These are phyloP conservation scores for Tylopilus rubrobrunneus DNA, from an alignment of 768 basidiomycete genomes.

Conservation along the genomic window DNA sequence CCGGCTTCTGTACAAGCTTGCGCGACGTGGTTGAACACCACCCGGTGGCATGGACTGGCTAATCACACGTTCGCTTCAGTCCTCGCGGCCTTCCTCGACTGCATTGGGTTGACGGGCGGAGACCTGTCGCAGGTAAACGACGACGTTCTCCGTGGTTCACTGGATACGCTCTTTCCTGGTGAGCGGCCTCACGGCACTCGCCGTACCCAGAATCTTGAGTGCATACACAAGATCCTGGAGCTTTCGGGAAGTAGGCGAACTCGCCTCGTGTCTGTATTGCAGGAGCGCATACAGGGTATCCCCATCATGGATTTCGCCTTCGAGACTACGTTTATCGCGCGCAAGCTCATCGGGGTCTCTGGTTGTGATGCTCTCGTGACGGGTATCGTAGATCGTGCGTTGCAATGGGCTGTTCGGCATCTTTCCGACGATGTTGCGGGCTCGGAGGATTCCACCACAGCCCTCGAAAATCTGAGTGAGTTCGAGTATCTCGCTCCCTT, in stretches of 20 bases:
- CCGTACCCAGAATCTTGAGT: slow-evolving; percentile 14
- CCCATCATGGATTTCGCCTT: slow-evolving; percentile 26
- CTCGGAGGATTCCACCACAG: slow-evolving; percentile 15
- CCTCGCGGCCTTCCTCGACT: slow-evolving; percentile 48
- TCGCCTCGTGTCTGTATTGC: slow-evolving; percentile 21
- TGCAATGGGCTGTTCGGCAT: slow-evolving; percentile 52
- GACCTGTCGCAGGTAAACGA: slow-evolving; percentile 20
- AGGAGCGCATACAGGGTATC: slow-evolving; percentile 24
- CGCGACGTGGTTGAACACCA: slow-evolving; percentile 38
- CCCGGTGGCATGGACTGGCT: slow-evolving; percentile 11
- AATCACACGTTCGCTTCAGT: slow-evolving; percentile 35
- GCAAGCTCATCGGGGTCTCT: slow-evolving; percentile 20
- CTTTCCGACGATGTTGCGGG: slow-evolving; percentile 36
- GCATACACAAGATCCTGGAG: slow-evolving; percentile 28
- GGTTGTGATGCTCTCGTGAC: slow-evolving; percentile 26
- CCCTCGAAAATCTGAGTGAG: slow-evolving; percentile 40
- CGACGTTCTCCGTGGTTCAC: slow-evolving; percentile 29
- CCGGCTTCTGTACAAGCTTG: slow-evolving; percentile 25
- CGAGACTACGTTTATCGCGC: slow-evolving; percentile 34
- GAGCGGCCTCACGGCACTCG: background rate
- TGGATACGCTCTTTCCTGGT: slow-evolving; percentile 23
- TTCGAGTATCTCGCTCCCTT: background rate
- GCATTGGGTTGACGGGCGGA: slow-evolving; percentile 15
- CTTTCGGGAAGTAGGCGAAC: slow-evolving; percentile 20
- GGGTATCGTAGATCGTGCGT: slow-evolving; percentile 39